These are phyloP conservation scores for Sporobolomyces roseus DNA, from an alignment of 768 basidiomycete genomes.

Conservation along the genomic window DNA sequence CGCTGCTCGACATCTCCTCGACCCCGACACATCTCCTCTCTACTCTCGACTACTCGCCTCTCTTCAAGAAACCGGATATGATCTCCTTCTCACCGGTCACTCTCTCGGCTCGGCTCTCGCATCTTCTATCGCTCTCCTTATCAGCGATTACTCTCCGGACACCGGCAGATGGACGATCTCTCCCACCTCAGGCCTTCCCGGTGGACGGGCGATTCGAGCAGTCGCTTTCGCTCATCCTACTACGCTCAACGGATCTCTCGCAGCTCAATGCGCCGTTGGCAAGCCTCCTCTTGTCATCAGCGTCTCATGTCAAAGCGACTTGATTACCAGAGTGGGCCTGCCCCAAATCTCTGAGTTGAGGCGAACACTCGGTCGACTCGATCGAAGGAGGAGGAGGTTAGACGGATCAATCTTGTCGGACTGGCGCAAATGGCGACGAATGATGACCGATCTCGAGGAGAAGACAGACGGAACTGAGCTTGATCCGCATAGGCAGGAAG, in stretches of 20 bases:
- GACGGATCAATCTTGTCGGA: background rate
- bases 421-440: conserved; percentile 25
- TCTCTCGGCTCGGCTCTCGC: conserved; percentile 36
- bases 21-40: conserved; percentile 2
- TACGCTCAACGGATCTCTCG: conserved; percentile 26
- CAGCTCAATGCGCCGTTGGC: conserved; percentile 11
- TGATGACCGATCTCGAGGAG: no score
- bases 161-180: background rate
- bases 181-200: background rate
- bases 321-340: conserved; percentile 29
- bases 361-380: conserved; percentile 29
- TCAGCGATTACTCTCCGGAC: conserved; percentile 12
- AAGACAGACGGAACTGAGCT: no score
- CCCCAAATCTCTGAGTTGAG: conserved; percentile 31
- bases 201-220: conserved; percentile 9
- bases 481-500: background rate
- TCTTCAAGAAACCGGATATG: conserved; percentile 21
- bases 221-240: conserved; percentile 39
- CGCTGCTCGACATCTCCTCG: conserved; percentile 27
- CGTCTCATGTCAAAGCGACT: conserved; percentile 27
- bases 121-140: conserved; percentile 21
- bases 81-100: conserved; percentile 35
- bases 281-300: conserved; percentile 29
- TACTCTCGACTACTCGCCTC: conserved; percentile 11
- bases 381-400: background rate